phyloP scores from a whole-genome alignment of 2,329 filamentous ascomycete genomes.

The Ceratocystiopsis minuta region DNA sequence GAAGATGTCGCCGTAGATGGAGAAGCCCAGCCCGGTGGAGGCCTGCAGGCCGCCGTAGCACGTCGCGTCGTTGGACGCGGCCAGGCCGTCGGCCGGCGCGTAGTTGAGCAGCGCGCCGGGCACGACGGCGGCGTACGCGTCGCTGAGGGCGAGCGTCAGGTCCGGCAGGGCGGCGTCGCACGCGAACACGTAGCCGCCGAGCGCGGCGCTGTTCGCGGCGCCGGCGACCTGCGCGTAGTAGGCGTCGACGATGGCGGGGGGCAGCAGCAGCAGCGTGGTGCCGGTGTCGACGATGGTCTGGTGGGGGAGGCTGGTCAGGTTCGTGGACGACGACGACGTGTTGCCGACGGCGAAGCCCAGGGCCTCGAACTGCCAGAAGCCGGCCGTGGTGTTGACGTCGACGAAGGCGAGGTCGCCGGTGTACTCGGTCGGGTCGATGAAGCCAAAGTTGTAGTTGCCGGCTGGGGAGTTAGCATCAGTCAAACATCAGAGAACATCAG shows the following conservation, averaged over 20 bases:
- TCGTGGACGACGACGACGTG: slow-evolving; percentile 13
- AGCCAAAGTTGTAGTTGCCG: slow-evolving; percentile 36
- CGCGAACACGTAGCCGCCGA: slow-evolving; percentile 21
- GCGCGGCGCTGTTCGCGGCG: slow-evolving; percentile 15
- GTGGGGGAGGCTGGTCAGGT: slow-evolving; percentile 16
- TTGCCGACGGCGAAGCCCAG: slow-evolving; percentile 26
- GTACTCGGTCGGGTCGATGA: slow-evolving; percentile 35
- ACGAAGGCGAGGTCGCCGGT: slow-evolving; percentile 33
- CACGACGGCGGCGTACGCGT: slow-evolving; percentile 14
- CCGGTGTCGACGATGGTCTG: slow-evolving; percentile 23
- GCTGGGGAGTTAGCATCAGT: slow-evolving; percentile 3
- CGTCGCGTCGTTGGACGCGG: slow-evolving; percentile 5
- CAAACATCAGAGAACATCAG: too few species aligned
- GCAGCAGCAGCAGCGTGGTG: slow-evolving; percentile 23
- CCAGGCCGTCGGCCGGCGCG: slow-evolving; percentile 23
- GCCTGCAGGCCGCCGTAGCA: slow-evolving; percentile 21
- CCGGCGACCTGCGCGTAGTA: slow-evolving; percentile 22
- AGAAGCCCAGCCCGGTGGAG: slow-evolving; percentile 9
- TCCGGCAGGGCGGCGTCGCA: slow-evolving; percentile 18
- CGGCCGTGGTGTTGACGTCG: slow-evolving; percentile 26
- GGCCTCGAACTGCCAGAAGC: slow-evolving; percentile 39
- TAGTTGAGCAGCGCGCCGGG: slow-evolving; percentile 21
- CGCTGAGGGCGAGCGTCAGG: slow-evolving; percentile 18
- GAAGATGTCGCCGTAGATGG: slow-evolving; percentile 15
- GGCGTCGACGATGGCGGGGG: slow-evolving; percentile 17